Conservation (phyloP, 768 basidiomycete species). For the Boletus reticuloceps region DNA sequence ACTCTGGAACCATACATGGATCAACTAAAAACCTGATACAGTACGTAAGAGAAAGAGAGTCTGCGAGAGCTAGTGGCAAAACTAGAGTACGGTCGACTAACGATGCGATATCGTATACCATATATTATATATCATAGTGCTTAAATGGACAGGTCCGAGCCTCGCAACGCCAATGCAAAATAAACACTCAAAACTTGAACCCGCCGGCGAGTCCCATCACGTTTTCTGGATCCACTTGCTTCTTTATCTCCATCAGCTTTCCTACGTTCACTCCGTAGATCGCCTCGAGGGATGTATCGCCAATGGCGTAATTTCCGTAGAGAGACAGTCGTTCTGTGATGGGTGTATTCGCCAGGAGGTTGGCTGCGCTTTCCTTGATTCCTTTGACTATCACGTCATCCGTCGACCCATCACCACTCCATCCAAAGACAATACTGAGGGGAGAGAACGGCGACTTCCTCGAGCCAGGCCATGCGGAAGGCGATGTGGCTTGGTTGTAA, state of each 20-base stretch:
- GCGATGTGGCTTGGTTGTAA: conserved; percentile 35
- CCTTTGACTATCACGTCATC: conserved; percentile 44
- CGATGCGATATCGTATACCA: not conserved
- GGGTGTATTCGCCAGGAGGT: conserved; percentile 43
- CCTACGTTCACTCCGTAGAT: conserved; percentile 53
- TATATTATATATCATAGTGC: not conserved
- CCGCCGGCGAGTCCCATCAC: conserved; percentile 71
- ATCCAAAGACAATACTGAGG: conserved; percentile 47
- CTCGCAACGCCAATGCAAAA: not conserved
- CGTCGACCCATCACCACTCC: conserved; percentile 33
- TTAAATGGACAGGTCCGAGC: conserved; percentile 7
- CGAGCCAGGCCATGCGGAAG: conserved; percentile 48
- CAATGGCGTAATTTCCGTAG: conserved; percentile 63
- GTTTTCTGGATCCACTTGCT: conserved; percentile 49
- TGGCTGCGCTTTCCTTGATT: conserved; percentile 36
- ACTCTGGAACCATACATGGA: not conserved
- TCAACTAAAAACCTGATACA: not conserved
- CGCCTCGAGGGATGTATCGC: conserved; percentile 45
- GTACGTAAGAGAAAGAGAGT: not conserved
- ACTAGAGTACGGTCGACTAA: not conserved
- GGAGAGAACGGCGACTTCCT: conserved; percentile 40
- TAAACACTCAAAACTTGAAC: conserved; percentile 46
- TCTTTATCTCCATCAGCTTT: conserved; percentile 40
- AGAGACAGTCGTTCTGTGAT: conserved; percentile 40
- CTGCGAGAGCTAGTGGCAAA: not conserved